phyloP scores from a whole-genome alignment of 495 filamentous ascomycete genomes.

The Apiosordaria backusii region DNA sequence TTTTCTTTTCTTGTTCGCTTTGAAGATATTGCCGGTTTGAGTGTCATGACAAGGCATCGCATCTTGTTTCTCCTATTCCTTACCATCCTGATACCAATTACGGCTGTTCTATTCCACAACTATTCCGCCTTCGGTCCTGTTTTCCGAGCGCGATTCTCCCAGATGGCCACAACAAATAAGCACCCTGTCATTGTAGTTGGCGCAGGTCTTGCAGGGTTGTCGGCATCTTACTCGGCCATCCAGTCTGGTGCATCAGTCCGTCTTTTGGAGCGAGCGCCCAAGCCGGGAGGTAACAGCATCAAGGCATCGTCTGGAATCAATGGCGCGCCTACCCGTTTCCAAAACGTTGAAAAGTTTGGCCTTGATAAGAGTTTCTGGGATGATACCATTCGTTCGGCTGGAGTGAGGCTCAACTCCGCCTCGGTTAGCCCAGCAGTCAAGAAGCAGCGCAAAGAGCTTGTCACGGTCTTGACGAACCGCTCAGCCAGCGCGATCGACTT shows the following conservation, averaged over 20 bases:
- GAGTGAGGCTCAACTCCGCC: constrained; percentile 21
- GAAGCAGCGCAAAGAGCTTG: constrained; percentile 38
- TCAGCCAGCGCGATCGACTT: constrained; percentile 48
- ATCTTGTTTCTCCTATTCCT: constrained; percentile 12
- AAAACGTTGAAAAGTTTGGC: constrained; percentile 28
- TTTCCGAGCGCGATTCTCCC: not conserved
- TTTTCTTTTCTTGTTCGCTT: not conserved
- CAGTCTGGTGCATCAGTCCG: constrained; percentile 41
- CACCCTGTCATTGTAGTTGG: constrained; percentile 47
- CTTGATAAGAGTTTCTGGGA: constrained; percentile 44
- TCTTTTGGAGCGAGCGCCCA: constrained; percentile 52
- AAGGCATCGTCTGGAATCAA: constrained; percentile 64
- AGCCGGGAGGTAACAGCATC: constrained; percentile 60
- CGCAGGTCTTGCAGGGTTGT: constrained; percentile 51
- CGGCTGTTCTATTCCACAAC: constrained; percentile 18
- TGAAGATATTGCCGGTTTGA: not conserved
- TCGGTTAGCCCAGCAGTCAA: constrained; percentile 12
- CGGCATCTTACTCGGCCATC: constrained; percentile 48
- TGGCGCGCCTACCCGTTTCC: constrained; percentile 52
- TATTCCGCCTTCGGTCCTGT: constrained; percentile 7
- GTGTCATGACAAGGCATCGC: constrained; percentile 18
- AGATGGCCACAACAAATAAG: constrained; percentile 4
- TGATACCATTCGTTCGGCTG: constrained; percentile 54
- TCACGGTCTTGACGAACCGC: constrained; percentile 38
- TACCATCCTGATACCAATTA: constrained; percentile 19